Percentiles rank a stretch among this genome's conserved stretches.
Conservation (phyloP, 2,329 filamentous ascomycete species). For the Neonectria ditissima region DNA sequence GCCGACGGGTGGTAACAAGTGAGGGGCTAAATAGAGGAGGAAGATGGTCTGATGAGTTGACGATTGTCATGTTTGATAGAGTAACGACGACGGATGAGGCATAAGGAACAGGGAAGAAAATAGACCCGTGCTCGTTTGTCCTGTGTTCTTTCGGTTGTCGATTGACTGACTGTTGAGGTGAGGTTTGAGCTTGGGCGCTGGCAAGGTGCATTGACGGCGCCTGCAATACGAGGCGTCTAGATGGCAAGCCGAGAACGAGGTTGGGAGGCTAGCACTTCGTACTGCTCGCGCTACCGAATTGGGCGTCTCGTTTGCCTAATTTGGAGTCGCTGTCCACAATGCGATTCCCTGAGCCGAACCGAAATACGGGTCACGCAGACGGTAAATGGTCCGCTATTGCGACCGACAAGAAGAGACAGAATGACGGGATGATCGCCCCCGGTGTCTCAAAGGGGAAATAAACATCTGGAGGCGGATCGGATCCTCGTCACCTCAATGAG, state of each 20-base stretch:
- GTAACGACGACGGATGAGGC: slow-evolving; percentile 29
- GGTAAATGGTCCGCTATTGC: neutral
- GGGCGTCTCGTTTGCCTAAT: slow-evolving; percentile 10
- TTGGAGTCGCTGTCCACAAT: slow-evolving; percentile 5
- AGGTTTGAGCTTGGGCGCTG: neutral
- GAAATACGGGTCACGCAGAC: neutral
- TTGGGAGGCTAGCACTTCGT: neutral
- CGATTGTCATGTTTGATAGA: slow-evolving; percentile 35
- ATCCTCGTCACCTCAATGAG: neutral
- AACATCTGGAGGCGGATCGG: neutral
- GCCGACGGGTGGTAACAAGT: slow-evolving; percentile 61
- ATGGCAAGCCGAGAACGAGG: neutral
- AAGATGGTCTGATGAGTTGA: slow-evolving; percentile 30
- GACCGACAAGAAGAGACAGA: neutral
- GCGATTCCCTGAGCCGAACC: neutral
- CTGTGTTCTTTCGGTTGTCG: neutral
- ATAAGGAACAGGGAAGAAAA: slow-evolving; percentile 21
- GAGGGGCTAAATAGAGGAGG: slow-evolving; percentile 11
- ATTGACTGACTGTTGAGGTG: neutral
- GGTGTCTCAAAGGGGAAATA: neutral
- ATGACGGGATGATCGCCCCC: neutral
- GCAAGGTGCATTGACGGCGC: neutral
- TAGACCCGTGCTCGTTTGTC: slow-evolving; percentile 4
- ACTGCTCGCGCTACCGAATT: neutral
- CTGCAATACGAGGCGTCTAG: neutral